Evolutionary conservation across 2,329 filamentous ascomycete species (phyloP).

Genomic region (Fusarium palustre): DNA sequence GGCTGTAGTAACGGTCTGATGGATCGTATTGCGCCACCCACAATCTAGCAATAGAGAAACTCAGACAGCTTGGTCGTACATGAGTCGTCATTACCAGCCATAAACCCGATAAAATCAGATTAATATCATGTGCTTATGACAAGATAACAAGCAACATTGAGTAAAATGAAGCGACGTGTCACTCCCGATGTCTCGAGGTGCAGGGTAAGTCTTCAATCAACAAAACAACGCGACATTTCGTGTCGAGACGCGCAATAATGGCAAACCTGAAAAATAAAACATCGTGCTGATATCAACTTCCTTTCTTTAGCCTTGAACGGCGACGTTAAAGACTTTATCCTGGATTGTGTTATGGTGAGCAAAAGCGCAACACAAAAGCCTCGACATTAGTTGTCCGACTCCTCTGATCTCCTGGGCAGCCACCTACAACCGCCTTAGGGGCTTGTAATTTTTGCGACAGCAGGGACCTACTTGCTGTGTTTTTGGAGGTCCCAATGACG

Average conservation of each 20-base stretch:
- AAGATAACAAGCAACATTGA: neutral
- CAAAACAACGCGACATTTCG: neutral
- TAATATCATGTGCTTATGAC: neutral
- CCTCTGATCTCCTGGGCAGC: neutral
- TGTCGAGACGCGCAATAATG: neutral
- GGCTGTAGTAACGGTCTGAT: neutral
- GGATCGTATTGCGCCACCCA: neutral
- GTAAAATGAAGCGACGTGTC: neutral
- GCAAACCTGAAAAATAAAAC: neutral
- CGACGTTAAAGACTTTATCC: neutral
- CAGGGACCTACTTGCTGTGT: neutral
- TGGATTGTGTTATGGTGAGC: neutral
- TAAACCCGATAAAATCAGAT: conserved; percentile 34
- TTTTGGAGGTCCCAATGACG: too few species aligned
- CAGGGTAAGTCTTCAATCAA: neutral
- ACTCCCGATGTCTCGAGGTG: fast-evolving
- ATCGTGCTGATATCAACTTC: fast-evolving
- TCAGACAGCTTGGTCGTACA: neutral
- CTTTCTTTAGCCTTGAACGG: fast-evolving
- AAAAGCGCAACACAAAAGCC: neutral
- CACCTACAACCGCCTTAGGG: neutral
- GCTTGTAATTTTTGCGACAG: neutral
- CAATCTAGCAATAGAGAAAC: neutral
- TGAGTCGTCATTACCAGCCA: neutral
- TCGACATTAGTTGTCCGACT: neutral